Conservation (phyloP, 1,284 basidiomycete genomes). For the Inonotus obliquus region DNA sequence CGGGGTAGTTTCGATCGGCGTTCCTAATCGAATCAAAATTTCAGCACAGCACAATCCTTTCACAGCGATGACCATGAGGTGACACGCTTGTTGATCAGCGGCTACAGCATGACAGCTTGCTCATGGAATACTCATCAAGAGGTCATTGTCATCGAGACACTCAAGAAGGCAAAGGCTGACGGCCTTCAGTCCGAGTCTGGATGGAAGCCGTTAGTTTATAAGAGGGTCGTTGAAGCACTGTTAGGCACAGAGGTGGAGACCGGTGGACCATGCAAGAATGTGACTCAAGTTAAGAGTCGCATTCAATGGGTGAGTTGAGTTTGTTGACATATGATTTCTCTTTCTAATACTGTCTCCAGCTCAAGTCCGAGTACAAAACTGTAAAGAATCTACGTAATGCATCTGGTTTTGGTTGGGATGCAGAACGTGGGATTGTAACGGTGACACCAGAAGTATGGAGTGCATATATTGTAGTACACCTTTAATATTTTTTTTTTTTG, state of each 20-base stretch:
- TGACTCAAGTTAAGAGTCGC: background rate
- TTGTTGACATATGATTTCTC: background rate
- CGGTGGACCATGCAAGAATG: background rate
- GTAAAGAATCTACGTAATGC: slow-evolving; percentile 23
- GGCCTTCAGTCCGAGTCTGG: background rate
- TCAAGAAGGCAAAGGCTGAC: background rate
- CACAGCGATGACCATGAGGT: too few species aligned
- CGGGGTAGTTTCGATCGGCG: too few species aligned
- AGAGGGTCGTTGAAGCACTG: background rate
- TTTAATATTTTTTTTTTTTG: slow-evolving; percentile 1
- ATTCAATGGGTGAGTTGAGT: background rate
- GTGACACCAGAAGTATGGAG: slow-evolving; percentile 29
- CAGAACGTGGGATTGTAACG: slow-evolving; percentile 23
- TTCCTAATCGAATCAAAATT: too few species aligned
- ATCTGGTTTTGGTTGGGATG: slow-evolving; percentile 35
- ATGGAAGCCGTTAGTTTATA: background rate
- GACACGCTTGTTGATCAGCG: too few species aligned
- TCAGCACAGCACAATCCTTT: too few species aligned
- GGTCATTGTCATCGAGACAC: background rate
- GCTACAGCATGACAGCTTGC: background rate
- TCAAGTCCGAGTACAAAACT: slow-evolving; percentile 28
- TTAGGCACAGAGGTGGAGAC: background rate
- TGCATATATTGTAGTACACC: slow-evolving; percentile 20
- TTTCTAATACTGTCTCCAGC: slow-evolving; percentile 17
- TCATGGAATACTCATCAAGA: background rate